Evolutionary conservation across 1,139 yeast genomes (phyloP), one percentile per base, ranked within the genome.

Genomic region (Yamadazyma trypodendri): DNA sequence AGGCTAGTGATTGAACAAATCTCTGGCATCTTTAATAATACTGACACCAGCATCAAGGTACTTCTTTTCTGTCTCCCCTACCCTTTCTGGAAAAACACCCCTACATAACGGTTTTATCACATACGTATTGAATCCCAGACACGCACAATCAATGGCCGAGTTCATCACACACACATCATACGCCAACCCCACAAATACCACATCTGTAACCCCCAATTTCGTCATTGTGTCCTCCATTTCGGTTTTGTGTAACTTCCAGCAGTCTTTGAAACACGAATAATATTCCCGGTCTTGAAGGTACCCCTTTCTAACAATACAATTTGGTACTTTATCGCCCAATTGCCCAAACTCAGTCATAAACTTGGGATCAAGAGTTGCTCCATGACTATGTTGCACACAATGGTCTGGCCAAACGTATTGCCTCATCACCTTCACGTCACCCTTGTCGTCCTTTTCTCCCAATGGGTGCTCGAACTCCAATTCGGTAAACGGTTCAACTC

Each of bases 351-450:
- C 40, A 4, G 51, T 45, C 21, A 49, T 38, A 37, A 69, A 68
- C 40, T 65, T 75, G 0, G 61, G 55, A 2, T 87, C 87, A 36
- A 88, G 66, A 34, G 73, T 68, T 0, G 92, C 72, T 0, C 97
- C 97, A 8, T 50, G 37, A 0, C 87, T 68, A 37, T 71, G 68
- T 51, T 87, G 92, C 3, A 90, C 76, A 56, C 97, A 90, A 56
- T 90, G 97, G 41, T 76, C 92, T 0, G 97, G 97, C 97, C 97
- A 90, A 3, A 88, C 70, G 0, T 69, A 66, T 43, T 82, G 81
- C 2, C 43, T 52, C 45, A 57, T 50, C 1, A 45, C 46, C 34
- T 56, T 51, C 29, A 57, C 54, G 21, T 56, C 41, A 15, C 67
- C 65, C 0, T 60, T 52, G 1, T 53, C 52, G 32, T 63, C 63